A percentile compares a stretch with the other conserved stretches of the same genome.
phyloP scores from a whole-genome alignment of 169 alveolate genomes.

The Sarcocystis neurona region DNA sequence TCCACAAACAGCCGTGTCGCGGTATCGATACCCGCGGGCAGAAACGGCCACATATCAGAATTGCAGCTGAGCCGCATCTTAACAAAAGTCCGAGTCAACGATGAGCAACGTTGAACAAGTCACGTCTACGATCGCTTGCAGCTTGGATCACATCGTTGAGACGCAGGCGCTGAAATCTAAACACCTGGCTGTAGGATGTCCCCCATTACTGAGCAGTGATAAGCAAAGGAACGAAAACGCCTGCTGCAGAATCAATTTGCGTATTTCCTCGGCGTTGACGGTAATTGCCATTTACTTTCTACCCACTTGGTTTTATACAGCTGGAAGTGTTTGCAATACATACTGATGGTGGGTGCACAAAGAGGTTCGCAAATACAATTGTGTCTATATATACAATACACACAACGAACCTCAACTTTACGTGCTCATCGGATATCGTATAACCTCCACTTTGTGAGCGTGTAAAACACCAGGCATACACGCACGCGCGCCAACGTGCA shows the following conservation, averaged over 20 bases:
- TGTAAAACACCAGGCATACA: no score
- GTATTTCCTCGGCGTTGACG: constrained; percentile 57
- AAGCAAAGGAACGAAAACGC: not conserved
- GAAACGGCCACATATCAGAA: no score
- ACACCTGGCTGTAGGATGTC: constrained; percentile 52
- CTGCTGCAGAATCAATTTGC: constrained; percentile 60
- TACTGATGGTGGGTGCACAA: not conserved
- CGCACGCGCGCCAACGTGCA: no score
- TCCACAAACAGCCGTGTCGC: no score
- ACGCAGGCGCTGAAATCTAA: constrained; percentile 41
- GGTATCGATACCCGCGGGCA: no score
- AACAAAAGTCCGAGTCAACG: no score
- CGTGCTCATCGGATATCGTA: no score
- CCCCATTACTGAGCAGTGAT: not conserved
- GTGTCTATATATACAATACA: no score
- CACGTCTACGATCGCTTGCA: not conserved
- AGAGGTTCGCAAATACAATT: no score
- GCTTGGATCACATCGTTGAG: constrained; percentile 48
- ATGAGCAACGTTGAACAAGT: not conserved
- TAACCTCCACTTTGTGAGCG: no score
- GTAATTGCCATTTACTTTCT: not conserved
- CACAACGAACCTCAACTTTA: no score
- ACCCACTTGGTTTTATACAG: not conserved
- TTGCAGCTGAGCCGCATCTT: no score
- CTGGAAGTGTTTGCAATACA: not conserved